Percentiles rank a stretch among this genome's conserved stretches.
phyloP scores from a whole-genome alignment of 2,329 filamentous ascomycete genomes.

The Aureobasidium sp. region DNA sequence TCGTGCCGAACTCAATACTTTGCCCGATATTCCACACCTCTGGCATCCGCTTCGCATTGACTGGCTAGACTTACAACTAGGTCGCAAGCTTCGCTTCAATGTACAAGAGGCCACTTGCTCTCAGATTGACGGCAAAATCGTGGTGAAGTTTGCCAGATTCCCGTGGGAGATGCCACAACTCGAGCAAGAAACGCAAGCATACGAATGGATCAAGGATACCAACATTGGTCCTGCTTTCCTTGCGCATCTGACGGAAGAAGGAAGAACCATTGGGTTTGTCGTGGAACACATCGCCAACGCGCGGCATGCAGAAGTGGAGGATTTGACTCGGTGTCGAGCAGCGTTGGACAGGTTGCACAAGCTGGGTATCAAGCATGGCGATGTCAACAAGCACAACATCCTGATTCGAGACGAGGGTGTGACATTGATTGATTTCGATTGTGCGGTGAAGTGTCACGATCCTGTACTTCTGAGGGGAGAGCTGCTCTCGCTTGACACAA shows the following conservation, averaged over 20 bases:
- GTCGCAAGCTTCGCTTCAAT: conserved; percentile 14
- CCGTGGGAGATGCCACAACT: conserved; percentile 31
- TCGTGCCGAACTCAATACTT: neutral
- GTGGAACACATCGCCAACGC: conserved; percentile 25
- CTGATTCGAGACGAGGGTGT: conserved; percentile 23
- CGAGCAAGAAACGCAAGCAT: conserved; percentile 31
- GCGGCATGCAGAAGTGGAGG: conserved; percentile 22
- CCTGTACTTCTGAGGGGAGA: conserved; percentile 18
- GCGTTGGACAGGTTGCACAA: conserved; percentile 27
- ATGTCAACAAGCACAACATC: conserved; percentile 34
- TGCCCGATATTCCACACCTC: conserved; percentile 23
- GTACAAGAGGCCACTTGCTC: conserved; percentile 17
- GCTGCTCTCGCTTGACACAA: neutral
- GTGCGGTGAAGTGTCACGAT: conserved; percentile 14
- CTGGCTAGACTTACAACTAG: conserved; percentile 27
- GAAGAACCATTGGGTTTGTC: conserved; percentile 34
- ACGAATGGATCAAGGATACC: conserved; percentile 30
- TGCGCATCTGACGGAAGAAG: conserved; percentile 32
- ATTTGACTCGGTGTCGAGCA: conserved; percentile 24
- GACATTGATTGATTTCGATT: conserved; percentile 30
- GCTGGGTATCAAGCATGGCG: conserved; percentile 31
- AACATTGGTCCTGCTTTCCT: conserved; percentile 33
- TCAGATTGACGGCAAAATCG: conserved; percentile 15
- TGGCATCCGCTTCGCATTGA: conserved; percentile 32
- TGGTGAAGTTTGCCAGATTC: conserved; percentile 34